Evolutionary conservation across 2,329 filamentous ascomycete genomes (phyloP).

Genomic region (Capronia epimyces): DNA sequence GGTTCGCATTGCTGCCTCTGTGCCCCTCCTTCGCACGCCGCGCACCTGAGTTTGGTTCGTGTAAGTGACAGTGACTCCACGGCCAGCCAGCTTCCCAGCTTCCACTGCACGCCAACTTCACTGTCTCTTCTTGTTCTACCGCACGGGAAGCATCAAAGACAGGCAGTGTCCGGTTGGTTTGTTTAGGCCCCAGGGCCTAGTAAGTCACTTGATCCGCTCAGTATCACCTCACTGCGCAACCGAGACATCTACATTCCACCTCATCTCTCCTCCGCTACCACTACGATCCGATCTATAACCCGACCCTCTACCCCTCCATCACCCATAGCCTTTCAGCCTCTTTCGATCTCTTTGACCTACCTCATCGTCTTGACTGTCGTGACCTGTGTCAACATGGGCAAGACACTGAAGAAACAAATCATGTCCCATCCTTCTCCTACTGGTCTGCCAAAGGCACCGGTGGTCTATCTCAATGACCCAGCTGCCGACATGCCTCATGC

Average conservation of each 20-base stretch:
- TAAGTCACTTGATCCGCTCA: not conserved
- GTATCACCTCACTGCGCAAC: not conserved
- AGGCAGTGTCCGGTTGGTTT: not conserved
- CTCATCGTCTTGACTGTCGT: not conserved
- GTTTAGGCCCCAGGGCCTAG: not conserved
- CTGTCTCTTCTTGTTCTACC: not conserved
- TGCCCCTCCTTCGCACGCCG: not conserved
- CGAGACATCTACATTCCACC: not conserved
- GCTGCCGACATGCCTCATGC: slow-evolving; percentile 9
- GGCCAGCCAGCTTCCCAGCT: not conserved
- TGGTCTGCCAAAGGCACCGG: slow-evolving; percentile 17
- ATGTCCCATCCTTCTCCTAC: not conserved
- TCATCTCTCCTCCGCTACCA: not conserved
- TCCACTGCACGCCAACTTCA: not conserved
- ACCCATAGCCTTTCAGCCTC: not conserved
- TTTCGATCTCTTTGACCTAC: not conserved
- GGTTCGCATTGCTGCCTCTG: not conserved
- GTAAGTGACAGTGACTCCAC: not conserved
- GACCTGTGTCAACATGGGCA: slow-evolving; percentile 13
- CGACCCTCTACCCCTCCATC: not conserved
- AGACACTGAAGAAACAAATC: slow-evolving; percentile 8
- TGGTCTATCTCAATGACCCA: slow-evolving; percentile 27
- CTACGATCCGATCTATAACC: not conserved
- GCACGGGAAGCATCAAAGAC: not conserved
- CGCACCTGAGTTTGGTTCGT: not conserved